These are phyloP conservation scores for Rhizoclosmatium globosum DNA, from an alignment of 192 early-diverging fungal species.

Conservation along the genomic window DNA sequence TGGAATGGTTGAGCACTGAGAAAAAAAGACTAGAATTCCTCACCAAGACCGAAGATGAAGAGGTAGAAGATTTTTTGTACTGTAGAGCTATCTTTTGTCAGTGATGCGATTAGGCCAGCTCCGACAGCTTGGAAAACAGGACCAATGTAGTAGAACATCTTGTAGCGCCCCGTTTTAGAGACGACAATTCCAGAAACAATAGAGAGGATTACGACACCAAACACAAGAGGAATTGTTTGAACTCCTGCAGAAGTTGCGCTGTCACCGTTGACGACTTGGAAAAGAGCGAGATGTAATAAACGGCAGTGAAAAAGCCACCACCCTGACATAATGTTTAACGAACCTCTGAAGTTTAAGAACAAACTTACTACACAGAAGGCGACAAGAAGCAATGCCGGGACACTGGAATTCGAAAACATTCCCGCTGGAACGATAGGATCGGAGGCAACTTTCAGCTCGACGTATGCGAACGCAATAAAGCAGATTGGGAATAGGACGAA, in stretches of 20 bases:
- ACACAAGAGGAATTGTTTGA: conserved; percentile 41
- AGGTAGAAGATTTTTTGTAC: conserved; percentile 64
- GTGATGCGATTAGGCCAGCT: conserved; percentile 64
- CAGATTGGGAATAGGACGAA: conserved; percentile 57
- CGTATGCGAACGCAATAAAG: conserved; percentile 13
- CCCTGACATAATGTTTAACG: conserved; percentile 24
- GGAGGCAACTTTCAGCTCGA: conserved; percentile 34
- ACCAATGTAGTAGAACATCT: conserved; percentile 66
- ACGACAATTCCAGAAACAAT: conserved; percentile 9
- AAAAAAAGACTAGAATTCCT: no score
- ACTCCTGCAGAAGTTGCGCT: conserved; percentile 41
- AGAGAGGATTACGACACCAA: conserved; percentile 37
- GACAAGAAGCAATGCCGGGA: conserved; percentile 16
- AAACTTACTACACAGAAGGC: conserved; percentile 32
- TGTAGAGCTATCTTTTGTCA: conserved; percentile 55
- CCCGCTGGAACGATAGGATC: conserved; percentile 43
- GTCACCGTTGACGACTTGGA: conserved; percentile 44
- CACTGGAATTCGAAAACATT: conserved; percentile 30
- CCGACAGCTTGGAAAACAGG: conserved; percentile 63
- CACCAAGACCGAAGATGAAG: conserved; percentile 71
- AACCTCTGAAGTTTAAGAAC: conserved; percentile 2
- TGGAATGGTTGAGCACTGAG: no score
- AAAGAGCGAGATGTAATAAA: conserved; percentile 29
- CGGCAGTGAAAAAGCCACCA: conserved; percentile 24
- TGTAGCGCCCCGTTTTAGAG: conserved; percentile 55